Evolutionary conservation across 352 stramenopile species (phyloP).

Genomic region (Globisporangium paddicum): DNA sequence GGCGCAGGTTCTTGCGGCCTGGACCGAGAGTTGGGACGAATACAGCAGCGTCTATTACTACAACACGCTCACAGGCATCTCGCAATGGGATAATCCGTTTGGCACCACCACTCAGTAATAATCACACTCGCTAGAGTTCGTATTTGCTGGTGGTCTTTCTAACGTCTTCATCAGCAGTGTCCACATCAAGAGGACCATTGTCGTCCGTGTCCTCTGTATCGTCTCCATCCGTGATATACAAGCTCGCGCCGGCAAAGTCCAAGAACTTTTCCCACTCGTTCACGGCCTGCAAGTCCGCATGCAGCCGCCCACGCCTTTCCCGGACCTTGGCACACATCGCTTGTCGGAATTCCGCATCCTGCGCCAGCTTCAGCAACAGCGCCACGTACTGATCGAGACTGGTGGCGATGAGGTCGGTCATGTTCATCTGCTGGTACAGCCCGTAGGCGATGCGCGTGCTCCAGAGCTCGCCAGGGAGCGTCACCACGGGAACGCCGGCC

Average conservation of each 20-base stretch:
- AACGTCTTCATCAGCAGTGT: neutral
- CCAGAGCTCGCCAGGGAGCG: slow-evolving; percentile 54
- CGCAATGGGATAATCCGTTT: slow-evolving; percentile 49
- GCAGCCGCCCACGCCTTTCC: slow-evolving; percentile 31
- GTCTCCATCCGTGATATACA: slow-evolving; percentile 19
- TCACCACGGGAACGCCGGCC: slow-evolving; percentile 59
- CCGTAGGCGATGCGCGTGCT: slow-evolving; percentile 52
- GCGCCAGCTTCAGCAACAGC: slow-evolving; percentile 49
- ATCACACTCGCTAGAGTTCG: neutral
- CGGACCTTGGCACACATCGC: slow-evolving; percentile 43
- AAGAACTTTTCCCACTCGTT: slow-evolving; percentile 75
- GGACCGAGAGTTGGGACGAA: slow-evolving; percentile 44
- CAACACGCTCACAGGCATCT: slow-evolving; percentile 43
- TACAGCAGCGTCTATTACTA: slow-evolving; percentile 59
- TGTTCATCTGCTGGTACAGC: slow-evolving; percentile 64
- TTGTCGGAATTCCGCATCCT: slow-evolving; percentile 34
- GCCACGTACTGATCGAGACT: slow-evolving; percentile 45
- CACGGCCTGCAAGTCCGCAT: slow-evolving; percentile 36
- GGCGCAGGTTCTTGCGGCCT: slow-evolving; percentile 25
- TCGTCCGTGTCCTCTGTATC: neutral
- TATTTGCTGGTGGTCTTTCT: neutral
- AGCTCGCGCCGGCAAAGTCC: slow-evolving; percentile 29
- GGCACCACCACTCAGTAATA: neutral
- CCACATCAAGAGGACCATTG: neutral
- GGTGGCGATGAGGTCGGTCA: slow-evolving; percentile 42